Evolutionary conservation across 1,284 basidiomycete species (phyloP).

Genomic region (Polyporus tsugae): DNA sequence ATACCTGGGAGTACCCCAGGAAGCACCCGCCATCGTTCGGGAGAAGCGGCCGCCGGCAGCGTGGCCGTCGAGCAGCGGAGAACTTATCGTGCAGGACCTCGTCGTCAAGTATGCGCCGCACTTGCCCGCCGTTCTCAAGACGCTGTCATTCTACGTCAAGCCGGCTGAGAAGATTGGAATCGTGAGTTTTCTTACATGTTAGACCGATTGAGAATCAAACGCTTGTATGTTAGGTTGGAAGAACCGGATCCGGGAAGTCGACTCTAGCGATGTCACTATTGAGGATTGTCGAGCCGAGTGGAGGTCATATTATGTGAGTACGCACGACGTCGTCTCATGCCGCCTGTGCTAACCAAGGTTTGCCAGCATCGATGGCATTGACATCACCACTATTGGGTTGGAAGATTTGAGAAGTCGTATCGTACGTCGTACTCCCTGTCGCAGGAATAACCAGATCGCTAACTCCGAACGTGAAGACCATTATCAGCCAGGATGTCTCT

Average conservation of each 20-base stretch:
- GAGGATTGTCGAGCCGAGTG: constrained; percentile 81
- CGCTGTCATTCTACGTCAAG: constrained; percentile 73
- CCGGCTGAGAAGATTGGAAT: constrained; percentile 83
- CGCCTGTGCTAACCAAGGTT: constrained; percentile 15
- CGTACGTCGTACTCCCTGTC: constrained; percentile 45
- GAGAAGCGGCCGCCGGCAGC: constrained; percentile 72
- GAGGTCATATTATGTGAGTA: constrained; percentile 73
- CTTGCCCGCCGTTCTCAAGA: constrained; percentile 75
- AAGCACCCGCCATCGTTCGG: constrained; percentile 73
- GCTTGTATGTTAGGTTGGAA: constrained; percentile 56
- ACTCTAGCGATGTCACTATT: constrained; percentile 81
- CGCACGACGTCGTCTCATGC: background rate
- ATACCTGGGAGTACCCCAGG: constrained; percentile 81
- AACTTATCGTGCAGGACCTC: constrained; percentile 67
- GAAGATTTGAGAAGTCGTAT: constrained; percentile 77
- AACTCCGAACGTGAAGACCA: constrained; percentile 56
- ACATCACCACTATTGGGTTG: constrained; percentile 85
- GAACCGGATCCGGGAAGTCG: constrained; percentile 77
- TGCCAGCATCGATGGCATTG: constrained; percentile 79
- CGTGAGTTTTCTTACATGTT: constrained; percentile 40
- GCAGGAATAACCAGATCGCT: background rate
- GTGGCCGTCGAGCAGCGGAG: constrained; percentile 76
- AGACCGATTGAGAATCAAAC: background rate
- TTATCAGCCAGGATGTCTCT: constrained; percentile 86
- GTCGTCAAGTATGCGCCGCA: constrained; percentile 79